These are phyloP conservation scores for Boletus mariae DNA, from an alignment of 1,284 basidiomycete species.

Conservation along the genomic window DNA sequence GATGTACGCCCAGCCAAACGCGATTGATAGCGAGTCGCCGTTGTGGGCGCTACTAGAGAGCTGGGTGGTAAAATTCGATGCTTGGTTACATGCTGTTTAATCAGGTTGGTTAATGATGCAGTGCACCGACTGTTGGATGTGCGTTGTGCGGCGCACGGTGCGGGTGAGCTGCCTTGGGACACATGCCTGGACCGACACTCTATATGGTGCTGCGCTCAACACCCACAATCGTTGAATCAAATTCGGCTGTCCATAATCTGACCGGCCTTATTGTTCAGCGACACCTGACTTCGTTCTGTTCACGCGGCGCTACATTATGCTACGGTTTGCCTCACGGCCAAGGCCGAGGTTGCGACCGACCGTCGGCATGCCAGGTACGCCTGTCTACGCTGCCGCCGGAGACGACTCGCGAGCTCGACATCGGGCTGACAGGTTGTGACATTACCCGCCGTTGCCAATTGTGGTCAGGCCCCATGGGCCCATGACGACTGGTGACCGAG, in stretches of 20 bases:
- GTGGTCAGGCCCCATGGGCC: not conserved
- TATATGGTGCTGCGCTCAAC: too few species aligned
- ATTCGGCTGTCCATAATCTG: too few species aligned
- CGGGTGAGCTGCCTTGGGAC: too few species aligned
- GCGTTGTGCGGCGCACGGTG: not conserved
- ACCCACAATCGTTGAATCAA: too few species aligned
- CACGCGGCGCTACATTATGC: too few species aligned
- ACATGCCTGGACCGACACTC: too few species aligned
- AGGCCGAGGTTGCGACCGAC: not conserved
- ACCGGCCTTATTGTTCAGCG: too few species aligned
- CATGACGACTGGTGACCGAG: not conserved
- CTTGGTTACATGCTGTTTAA: slow-evolving; percentile 12
- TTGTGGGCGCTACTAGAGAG: slow-evolving; percentile 11
- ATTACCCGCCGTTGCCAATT: too few species aligned
- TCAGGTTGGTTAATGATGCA: not conserved
- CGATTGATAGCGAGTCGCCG: slow-evolving; percentile 1
- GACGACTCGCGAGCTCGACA: not conserved
- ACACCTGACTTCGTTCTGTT: too few species aligned
- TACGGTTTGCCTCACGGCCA: not conserved
- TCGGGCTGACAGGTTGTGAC: not conserved
- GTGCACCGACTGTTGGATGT: not conserved
- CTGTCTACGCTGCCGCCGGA: too few species aligned
- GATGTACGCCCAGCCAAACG: not conserved
- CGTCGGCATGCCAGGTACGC: not conserved
- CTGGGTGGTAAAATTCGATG: slow-evolving; percentile 14